Conservation (phyloP, 192 early-diverging fungal genomes). For the Entomortierella beljakovae region DNA sequence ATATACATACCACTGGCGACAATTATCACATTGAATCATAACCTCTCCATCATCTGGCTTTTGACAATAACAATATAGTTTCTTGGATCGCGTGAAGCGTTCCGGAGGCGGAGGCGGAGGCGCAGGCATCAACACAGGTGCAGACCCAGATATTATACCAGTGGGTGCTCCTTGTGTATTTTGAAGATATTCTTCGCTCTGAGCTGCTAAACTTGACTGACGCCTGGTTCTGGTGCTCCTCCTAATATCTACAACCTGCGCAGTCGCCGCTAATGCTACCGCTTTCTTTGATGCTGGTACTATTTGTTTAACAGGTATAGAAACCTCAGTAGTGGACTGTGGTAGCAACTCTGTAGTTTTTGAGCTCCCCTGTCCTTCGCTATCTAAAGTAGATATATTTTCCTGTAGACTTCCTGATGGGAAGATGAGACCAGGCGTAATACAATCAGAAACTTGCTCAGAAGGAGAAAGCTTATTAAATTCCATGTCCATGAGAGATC, state of each 20-base stretch:
- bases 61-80: conserved; percentile 80
- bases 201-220: conserved; percentile 25
- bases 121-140: no score
- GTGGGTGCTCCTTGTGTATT: background rate
- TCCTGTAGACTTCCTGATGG: conserved; percentile 3
- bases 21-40: conserved; percentile 84
- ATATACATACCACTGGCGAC: conserved; percentile 76
- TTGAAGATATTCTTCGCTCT: conserved; percentile 21
- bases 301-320: background rate
- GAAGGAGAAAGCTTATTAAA: conserved; percentile 23
- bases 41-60: conserved; percentile 73
- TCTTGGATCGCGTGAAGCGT: conserved; percentile 51
- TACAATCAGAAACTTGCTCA: conserved; percentile 12
- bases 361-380: background rate
- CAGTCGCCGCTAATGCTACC: background rate
- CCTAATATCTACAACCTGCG: conserved; percentile 34
- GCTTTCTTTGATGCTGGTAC: background rate
- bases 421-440: conserved; percentile 44
- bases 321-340: background rate
- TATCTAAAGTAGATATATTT: background rate
- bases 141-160: background rate
- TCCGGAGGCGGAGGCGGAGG: no score
- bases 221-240: conserved; percentile 25
- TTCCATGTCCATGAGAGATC: conserved; percentile 50
- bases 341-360: background rate